Evolutionary conservation across 2,329 filamentous ascomycete genomes (phyloP).

Genomic region (Trichoderma sp.): DNA sequence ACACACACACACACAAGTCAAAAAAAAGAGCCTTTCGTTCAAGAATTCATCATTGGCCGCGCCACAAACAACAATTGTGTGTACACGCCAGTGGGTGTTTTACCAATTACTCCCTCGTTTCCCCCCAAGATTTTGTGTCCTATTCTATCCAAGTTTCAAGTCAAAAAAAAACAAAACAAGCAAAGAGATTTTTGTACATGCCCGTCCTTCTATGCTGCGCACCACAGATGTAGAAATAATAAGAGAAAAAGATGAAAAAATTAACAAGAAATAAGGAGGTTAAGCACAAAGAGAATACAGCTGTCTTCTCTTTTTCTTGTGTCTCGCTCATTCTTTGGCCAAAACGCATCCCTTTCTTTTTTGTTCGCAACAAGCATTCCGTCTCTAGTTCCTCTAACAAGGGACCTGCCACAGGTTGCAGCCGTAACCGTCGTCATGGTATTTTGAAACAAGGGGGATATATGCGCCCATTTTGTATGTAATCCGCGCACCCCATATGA

Average conservation of each 20-base stretch:
- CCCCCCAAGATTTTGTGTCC: conserved; percentile 1
- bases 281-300: neutral
- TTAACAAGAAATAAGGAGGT: neutral
- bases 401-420: conserved; percentile 20
- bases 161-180: conserved; percentile 1
- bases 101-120: conserved; percentile 18
- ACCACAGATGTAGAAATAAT: conserved; percentile 17
- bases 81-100: conserved; percentile 14
- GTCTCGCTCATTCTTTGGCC: conserved; percentile 3
- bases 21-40: conserved; percentile 9
- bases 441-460: conserved; percentile 11
- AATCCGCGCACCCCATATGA: neutral
- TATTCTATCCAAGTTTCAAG: conserved; percentile 23
- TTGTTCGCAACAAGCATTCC: conserved; percentile 16
- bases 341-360: conserved; percentile 4
- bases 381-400: conserved; percentile 19
- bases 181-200: conserved; percentile 17
- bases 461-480: neutral
- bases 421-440: conserved; percentile 24
- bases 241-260: neutral
- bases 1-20: neutral
- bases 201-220: conserved; percentile 22
- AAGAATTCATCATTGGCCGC: conserved; percentile 19
- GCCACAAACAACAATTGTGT: neutral
- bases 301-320: neutral